Conservation (phyloP, 2,329 filamentous ascomycete genomes). For the Alternaria novae-zelandiae region DNA sequence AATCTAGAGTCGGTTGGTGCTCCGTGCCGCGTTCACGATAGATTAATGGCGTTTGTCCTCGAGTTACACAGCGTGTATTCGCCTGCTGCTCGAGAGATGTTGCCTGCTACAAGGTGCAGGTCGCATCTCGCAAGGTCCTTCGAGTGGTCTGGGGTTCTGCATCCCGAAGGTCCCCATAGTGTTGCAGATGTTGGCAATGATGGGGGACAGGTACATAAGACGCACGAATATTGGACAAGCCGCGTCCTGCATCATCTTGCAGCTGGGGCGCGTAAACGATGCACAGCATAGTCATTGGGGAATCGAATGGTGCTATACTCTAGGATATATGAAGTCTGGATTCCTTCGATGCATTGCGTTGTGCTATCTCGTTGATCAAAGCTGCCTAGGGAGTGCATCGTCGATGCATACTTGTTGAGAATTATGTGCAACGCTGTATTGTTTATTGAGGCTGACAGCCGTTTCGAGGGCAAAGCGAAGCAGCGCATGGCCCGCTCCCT, state of each 20-base stretch:
- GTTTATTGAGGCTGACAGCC: constrained; percentile 7
- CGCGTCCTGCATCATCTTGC: constrained; percentile 32
- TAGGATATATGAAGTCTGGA: constrained; percentile 3
- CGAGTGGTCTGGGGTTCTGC: constrained; percentile 14
- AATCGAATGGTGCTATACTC: neutral
- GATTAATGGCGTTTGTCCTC: constrained; percentile 19
- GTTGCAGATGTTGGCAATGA: constrained; percentile 22
- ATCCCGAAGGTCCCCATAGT: constrained; percentile 33
- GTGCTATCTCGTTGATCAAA: constrained; percentile 1
- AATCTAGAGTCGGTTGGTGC: constrained; percentile 1
- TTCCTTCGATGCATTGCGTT: neutral
- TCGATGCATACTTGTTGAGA: neutral
- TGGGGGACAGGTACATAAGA: constrained; percentile 14
- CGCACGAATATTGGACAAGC: constrained; percentile 15
- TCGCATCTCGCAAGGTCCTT: constrained; percentile 16
- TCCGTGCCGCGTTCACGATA: constrained; percentile 33
- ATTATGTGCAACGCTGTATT: neutral
- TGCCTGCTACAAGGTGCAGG: constrained; percentile 12
- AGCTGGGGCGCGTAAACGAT: constrained; percentile 7
- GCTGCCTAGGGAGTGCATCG: neutral
- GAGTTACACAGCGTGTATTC: constrained; percentile 28
- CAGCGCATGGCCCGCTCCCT: constrained; percentile 22
- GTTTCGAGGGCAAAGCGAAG: constrained; percentile 3
- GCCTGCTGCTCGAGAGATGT: constrained; percentile 14
- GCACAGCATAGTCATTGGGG: constrained; percentile 14